A percentile compares a stretch with the other conserved stretches of the same genome.
phyloP scores from a whole-genome alignment of 1,284 basidiomycete species.

The Ustilago curta region DNA sequence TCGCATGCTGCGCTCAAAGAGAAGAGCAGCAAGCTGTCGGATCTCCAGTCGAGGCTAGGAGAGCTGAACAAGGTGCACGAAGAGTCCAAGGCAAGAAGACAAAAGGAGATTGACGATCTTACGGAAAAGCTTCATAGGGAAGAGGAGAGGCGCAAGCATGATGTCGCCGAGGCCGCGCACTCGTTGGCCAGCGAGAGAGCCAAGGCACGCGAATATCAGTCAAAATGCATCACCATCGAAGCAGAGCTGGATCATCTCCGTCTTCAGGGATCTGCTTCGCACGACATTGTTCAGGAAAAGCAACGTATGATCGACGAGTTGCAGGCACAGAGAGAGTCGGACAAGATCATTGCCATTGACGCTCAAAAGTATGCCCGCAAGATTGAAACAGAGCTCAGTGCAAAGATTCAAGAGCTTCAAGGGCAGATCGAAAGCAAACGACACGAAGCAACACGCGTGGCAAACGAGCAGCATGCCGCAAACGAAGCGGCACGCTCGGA shows the following conservation, averaged over 20 bases:
- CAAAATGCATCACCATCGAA: slow-evolving; percentile 7
- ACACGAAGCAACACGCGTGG: slow-evolving; percentile 8
- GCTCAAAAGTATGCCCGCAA: slow-evolving; percentile 40
- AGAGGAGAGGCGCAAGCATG: slow-evolving; percentile 28
- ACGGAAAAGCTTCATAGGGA: slow-evolving; percentile 22
- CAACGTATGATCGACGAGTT: slow-evolving; percentile 30
- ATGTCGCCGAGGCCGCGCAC: slow-evolving; percentile 23
- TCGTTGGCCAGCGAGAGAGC: slow-evolving; percentile 11
- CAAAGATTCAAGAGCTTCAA: slow-evolving; percentile 30
- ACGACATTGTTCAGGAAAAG: slow-evolving; percentile 21
- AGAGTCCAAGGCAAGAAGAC: slow-evolving; percentile 41
- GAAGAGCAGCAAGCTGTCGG: slow-evolving; percentile 34
- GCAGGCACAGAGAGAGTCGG: slow-evolving; percentile 31
- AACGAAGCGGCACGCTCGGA: slow-evolving; percentile 11
- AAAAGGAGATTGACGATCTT: slow-evolving; percentile 43
- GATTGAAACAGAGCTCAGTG: slow-evolving; percentile 34
- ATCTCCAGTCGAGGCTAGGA: slow-evolving; percentile 31
- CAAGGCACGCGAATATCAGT: slow-evolving; percentile 12
- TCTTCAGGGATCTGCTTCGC: slow-evolving; percentile 16
- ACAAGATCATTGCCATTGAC: slow-evolving; percentile 42
- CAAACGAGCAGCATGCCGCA: slow-evolving; percentile 8
- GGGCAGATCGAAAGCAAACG: slow-evolving; percentile 13
- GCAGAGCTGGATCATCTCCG: slow-evolving; percentile 18
- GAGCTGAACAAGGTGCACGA: slow-evolving; percentile 48
- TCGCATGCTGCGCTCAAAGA: slow-evolving; percentile 41